phyloP scores from a whole-genome alignment of 768 basidiomycete genomes.

The Tephrocybe sp. region DNA sequence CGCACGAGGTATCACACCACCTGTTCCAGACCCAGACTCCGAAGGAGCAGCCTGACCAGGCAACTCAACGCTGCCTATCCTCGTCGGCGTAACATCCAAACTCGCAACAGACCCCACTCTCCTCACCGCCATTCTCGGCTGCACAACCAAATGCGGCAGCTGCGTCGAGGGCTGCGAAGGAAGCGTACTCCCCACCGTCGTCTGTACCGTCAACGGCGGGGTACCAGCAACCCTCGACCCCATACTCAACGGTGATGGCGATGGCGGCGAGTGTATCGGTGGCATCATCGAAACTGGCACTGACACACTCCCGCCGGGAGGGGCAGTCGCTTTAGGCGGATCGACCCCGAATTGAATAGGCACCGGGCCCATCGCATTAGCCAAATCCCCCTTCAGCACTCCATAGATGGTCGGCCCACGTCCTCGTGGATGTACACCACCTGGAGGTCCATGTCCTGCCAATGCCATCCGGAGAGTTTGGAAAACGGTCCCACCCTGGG shows the following conservation, averaged over 20 bases:
- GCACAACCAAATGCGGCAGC: background rate
- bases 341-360: constrained; percentile 60
- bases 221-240: background rate
- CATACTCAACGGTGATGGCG: background rate
- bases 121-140: constrained; percentile 3
- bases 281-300: constrained; percentile 1
- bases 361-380: constrained; percentile 49
- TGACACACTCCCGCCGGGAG: constrained; percentile 10
- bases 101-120: constrained; percentile 8
- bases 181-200: background rate
- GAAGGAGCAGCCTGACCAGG: background rate
- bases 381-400: constrained; percentile 49
- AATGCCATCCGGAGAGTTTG: constrained; percentile 29
- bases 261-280: background rate
- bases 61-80: background rate
- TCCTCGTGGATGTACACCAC: background rate
- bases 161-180: background rate
- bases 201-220: background rate
- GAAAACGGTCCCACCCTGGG: constrained; percentile 14
- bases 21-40: background rate
- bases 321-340: constrained; percentile 30
- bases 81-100: constrained; percentile 4
- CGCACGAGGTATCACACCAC: constrained; percentile 45
- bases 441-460: constrained; percentile 3
- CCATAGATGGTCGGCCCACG: constrained; percentile 61